phyloP scores from a whole-genome alignment of 225 moss, liverwort and hornwort species.

The Anthoceros angustus region DNA sequence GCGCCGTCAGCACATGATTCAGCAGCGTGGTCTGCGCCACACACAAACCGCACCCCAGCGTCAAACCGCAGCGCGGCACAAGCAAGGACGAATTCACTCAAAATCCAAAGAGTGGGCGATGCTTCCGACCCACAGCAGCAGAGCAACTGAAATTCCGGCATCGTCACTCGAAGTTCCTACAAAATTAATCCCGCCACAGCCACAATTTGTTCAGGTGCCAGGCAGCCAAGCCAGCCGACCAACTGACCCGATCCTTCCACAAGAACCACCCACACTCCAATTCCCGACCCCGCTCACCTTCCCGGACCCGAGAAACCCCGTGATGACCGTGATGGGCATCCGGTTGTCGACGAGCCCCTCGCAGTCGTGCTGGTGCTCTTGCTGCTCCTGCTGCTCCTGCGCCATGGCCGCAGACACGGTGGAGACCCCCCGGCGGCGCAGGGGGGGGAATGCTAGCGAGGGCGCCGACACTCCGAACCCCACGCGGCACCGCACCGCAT shows the following conservation, averaged over 20 bases:
- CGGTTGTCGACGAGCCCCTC: conserved; percentile 23
- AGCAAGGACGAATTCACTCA: not conserved
- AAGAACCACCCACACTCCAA: not conserved
- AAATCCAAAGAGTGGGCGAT: not conserved
- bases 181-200: not conserved
- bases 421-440: not conserved
- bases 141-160: not conserved
- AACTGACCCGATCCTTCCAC: not conserved
- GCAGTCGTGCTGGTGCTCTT: not conserved
- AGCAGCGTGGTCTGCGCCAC: conserved; percentile 67
- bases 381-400: conserved; percentile 4
- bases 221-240: not conserved
- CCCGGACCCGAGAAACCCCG: conserved; percentile 85
- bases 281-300: conserved; percentile 36
- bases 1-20: conserved; percentile 64
- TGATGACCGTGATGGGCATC: conserved; percentile 83
- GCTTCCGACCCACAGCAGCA: conserved; percentile 2
- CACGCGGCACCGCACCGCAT: not conserved
- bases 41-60: not conserved
- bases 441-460: not conserved
- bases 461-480: not conserved
- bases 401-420: not conserved
- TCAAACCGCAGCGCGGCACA: not conserved
- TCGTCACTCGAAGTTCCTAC: not conserved
- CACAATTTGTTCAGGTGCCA: not conserved